These are phyloP conservation scores for Talaromyces adpressus DNA, from an alignment of 495 filamentous ascomycete species.

Conservation along the genomic window DNA sequence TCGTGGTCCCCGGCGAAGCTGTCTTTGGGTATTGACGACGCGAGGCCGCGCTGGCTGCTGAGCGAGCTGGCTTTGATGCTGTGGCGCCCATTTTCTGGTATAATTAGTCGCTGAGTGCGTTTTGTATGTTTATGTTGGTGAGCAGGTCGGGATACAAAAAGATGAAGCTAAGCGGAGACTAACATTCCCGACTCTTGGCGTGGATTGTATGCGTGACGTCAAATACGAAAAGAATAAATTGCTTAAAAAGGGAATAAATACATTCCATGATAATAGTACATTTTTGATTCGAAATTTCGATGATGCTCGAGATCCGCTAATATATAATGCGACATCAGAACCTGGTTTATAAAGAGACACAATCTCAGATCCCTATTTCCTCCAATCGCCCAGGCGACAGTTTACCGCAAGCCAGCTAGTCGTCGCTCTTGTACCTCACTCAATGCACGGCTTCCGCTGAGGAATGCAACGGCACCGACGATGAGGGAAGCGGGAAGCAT, in stretches of 20 bases:
- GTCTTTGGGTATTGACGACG: conserved; percentile 52
- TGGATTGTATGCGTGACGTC: not conserved
- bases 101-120: not conserved
- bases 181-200: not conserved
- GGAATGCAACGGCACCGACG: conserved; percentile 63
- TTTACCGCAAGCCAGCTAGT: conserved; percentile 69
- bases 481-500: conserved; percentile 64
- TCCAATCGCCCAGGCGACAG: not conserved
- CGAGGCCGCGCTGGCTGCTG: conserved; percentile 43
- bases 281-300: not conserved
- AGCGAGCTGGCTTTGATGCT: conserved; percentile 53
- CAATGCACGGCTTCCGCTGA: conserved; percentile 87
- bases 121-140: too few relatives aligned
- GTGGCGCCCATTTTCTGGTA: conserved; percentile 49
- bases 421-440: conserved; percentile 86
- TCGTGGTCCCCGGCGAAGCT: conserved; percentile 26
- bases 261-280: not conserved
- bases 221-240: not conserved
- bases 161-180: conserved; percentile 9
- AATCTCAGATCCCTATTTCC: not conserved
- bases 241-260: not conserved
- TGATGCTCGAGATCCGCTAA: not conserved
- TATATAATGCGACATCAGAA: not conserved
- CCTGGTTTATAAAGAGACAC: not conserved
- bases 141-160: conserved; percentile 7